Evolutionary conservation across 2,329 filamentous ascomycete genomes (phyloP).

Genomic region (Didymella pinodella): DNA sequence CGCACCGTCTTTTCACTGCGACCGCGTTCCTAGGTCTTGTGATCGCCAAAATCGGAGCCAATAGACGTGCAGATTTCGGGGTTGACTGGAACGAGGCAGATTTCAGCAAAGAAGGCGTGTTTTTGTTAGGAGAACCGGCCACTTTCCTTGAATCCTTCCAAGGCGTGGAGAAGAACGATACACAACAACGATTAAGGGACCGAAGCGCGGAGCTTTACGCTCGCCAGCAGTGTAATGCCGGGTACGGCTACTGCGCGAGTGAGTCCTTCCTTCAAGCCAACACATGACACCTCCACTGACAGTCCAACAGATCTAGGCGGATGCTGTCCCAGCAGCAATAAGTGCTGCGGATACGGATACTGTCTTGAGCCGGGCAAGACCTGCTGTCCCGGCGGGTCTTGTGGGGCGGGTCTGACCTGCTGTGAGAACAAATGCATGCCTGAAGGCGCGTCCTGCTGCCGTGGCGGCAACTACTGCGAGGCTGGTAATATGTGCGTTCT

Average conservation of each 20-base stretch:
- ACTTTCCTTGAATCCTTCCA: slow-evolving; percentile 2
- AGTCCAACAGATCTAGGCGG: slow-evolving; percentile 17
- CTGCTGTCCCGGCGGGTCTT: slow-evolving; percentile 26
- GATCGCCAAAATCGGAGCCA: neutral
- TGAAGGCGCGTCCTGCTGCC: slow-evolving; percentile 22
- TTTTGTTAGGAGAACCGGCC: neutral
- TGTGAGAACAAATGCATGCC: slow-evolving; percentile 27
- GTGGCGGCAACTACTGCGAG: slow-evolving; percentile 25
- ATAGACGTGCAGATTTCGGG: neutral
- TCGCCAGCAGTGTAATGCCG: slow-evolving; percentile 24
- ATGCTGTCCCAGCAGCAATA: slow-evolving; percentile 22
- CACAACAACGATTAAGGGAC: slow-evolving; percentile 19
- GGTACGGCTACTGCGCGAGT: slow-evolving; percentile 29
- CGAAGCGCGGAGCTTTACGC: slow-evolving; percentile 19
- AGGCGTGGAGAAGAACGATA: slow-evolving; percentile 22
- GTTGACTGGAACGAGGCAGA: neutral
- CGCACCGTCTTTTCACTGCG: neutral
- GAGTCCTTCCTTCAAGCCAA: neutral
- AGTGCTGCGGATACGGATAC: slow-evolving; percentile 28
- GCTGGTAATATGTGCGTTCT: slow-evolving; percentile 28
- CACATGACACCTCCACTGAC: neutral
- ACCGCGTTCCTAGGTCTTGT: neutral
- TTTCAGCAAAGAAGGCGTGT: neutral
- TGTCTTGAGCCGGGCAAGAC: slow-evolving; percentile 27
- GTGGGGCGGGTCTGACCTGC: slow-evolving; percentile 19